Percentiles rank a stretch among this genome's conserved stretches.
Conservation (phyloP, 108 stramenopile genomes). For the Nannochloropsis salina region DNA sequence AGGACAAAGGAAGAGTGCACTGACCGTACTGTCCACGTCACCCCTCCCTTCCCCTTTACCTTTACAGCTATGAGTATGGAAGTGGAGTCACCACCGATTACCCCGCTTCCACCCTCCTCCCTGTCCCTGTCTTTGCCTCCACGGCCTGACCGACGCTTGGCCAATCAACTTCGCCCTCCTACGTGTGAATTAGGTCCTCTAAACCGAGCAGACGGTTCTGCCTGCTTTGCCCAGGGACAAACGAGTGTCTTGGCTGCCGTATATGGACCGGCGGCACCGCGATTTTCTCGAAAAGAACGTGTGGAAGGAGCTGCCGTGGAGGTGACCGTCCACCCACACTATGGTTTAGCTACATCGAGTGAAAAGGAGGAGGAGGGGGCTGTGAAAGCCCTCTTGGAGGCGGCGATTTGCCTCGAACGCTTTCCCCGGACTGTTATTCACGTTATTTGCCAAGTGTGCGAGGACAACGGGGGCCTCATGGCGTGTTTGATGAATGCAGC, state of each 20-base stretch:
- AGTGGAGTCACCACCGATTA: neutral
- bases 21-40: too few species aligned
- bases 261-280: constrained; percentile 76
- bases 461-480: constrained; percentile 66
- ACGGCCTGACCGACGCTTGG: constrained; percentile 28
- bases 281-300: constrained; percentile 57
- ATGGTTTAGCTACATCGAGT: constrained; percentile 36
- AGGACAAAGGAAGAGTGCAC: too few species aligned
- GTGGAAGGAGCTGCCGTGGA: constrained; percentile 50
- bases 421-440: constrained; percentile 67
- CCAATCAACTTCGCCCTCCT: constrained; percentile 63
- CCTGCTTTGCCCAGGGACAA: constrained; percentile 66
- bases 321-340: constrained; percentile 27
- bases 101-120: neutral
- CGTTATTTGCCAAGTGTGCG: constrained; percentile 65
- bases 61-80: neutral
- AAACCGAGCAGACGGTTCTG: constrained; percentile 73
- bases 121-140: constrained; percentile 11
- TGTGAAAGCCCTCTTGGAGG: constrained; percentile 59
- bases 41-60: too few species aligned
- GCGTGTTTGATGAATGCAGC: constrained; percentile 65
- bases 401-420: constrained; percentile 51
- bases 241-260: constrained; percentile 77
- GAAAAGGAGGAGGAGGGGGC: constrained; percentile 58
- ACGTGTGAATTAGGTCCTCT: constrained; percentile 72